These are phyloP conservation scores for Aethionema arabicum DNA, from an alignment of 345 rosid species.

Conservation along the genomic window DNA sequence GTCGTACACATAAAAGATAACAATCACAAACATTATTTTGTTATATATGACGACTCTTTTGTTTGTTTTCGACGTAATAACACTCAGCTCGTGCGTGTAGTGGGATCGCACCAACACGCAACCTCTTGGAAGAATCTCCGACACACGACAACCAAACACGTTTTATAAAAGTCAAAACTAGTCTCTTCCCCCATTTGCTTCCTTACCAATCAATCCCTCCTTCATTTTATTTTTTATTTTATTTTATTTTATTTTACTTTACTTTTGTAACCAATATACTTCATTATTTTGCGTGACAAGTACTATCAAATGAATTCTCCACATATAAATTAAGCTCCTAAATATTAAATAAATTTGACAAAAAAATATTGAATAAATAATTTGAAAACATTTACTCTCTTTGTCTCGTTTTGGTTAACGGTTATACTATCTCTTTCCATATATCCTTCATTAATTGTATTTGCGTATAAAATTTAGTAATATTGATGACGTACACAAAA, in stretches of 20 bases:
- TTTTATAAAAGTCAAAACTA: constrained; percentile 23
- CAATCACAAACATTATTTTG: too few species aligned
- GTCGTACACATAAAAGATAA: too few species aligned
- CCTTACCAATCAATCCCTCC: constrained; percentile 9
- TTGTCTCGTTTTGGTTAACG: constrained; percentile 18
- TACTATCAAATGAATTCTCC: constrained; percentile 20
- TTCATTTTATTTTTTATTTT: not conserved
- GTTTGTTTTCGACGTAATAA: too few species aligned
- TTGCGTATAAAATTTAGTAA: too few species aligned
- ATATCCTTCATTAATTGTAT: not conserved
- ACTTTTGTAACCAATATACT: constrained; percentile 15
- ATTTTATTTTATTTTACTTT: too few species aligned
- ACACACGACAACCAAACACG: constrained; percentile 38
- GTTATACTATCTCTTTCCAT: constrained; percentile 34
- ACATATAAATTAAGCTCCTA: not conserved
- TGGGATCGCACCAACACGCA: constrained; percentile 34
- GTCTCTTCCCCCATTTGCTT: constrained; percentile 34
- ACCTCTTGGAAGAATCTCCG: constrained; percentile 17
- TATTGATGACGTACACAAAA: too few species aligned
- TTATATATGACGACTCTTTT: too few species aligned
- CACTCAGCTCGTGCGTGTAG: constrained; percentile 24
- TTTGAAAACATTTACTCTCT: too few species aligned
- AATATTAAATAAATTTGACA: not conserved
- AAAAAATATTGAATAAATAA: too few species aligned
- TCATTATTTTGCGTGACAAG: constrained; percentile 16